Base-by-base conservation (phyloP, 345 rosid genomes). In the Sonneratia alba region DNA sequence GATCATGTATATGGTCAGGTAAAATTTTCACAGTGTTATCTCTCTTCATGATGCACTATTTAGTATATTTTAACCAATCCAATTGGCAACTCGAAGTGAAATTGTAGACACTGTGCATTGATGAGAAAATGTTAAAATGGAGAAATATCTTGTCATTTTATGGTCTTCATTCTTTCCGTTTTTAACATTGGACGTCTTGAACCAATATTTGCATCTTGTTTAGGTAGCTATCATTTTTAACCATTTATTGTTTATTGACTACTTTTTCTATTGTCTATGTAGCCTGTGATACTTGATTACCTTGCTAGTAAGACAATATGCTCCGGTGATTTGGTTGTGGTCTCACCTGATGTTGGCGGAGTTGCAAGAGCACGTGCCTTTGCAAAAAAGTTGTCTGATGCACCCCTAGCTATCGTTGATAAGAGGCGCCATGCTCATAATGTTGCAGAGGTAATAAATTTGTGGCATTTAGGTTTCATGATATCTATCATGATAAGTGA, bases 291-390 rank as follows among this genome's bases (percentile, higher is more conserved):
- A 76, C 96, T 94, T 62, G 98, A 94, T 77, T 94, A 94, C 83
- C 91, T 94, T 68, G 97, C 98, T 16, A 91, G 98, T 87, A 94
- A 94, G 80, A 80, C 82, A 24, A 88, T 94, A 82, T 87, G 89
- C 77, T 88, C 97, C 67, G 87, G 76, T 75, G 97, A 94, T 83
- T 79, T 94, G 82, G 93, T 94, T 65, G 97, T 94, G 69, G 98
- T 94, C 83, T 94, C 97, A 14, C 98, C 97, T 68, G 98, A 94
- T 75, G 98, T 94, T 79, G 98, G 98, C 74, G 98, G 98, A 27
- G 97, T 94, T 11, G 95, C 98, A 5, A 86, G 98, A 59, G 98
- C 98, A 77, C 97, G 96, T 16, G 88, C 96, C 55, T 94, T 91
- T 79, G 95, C 98, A 68, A 94, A 94, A 83, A 94, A 94, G 74